Evolutionary conservation across 2,329 filamentous ascomycete genomes (phyloP).

Genomic region (Colletotrichum sp.): DNA sequence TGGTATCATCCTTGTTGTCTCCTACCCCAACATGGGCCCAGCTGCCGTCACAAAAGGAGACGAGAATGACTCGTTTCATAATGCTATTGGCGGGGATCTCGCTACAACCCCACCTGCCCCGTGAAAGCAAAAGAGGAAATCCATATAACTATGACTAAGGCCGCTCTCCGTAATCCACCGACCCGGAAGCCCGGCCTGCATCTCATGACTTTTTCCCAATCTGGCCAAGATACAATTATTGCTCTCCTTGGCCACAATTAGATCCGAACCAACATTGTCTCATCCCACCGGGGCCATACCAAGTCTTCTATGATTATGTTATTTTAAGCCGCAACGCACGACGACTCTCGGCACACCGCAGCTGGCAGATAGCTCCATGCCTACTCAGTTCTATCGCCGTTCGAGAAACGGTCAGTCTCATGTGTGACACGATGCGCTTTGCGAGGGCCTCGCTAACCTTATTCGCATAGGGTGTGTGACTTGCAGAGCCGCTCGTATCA

Average conservation of each 20-base stretch:
- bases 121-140: not conserved
- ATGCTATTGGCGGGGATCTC: not conserved
- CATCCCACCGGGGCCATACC: not conserved
- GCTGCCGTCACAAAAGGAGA: not conserved
- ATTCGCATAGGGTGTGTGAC: not conserved
- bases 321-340: not conserved
- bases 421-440: not conserved
- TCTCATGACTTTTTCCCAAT: not conserved
- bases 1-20: not conserved
- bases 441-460: not conserved
- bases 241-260: not conserved
- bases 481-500: not conserved
- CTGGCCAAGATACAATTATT: not conserved
- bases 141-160: not conserved
- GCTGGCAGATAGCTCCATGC: not conserved
- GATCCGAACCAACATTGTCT: not conserved
- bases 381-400: not conserved
- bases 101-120: not conserved
- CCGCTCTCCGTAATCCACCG: not conserved
- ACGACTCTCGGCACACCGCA: not conserved
- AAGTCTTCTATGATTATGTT: not conserved
- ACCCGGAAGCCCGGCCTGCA: not conserved
- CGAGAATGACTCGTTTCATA: not conserved
- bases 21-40: not conserved
- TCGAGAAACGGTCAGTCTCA: constrained; percentile 1